Percentiles rank a stretch among this genome's conserved stretches.
Evolutionary conservation across 73 alveolate species (phyloP).

Genomic region (Breviolum minutum): DNA sequence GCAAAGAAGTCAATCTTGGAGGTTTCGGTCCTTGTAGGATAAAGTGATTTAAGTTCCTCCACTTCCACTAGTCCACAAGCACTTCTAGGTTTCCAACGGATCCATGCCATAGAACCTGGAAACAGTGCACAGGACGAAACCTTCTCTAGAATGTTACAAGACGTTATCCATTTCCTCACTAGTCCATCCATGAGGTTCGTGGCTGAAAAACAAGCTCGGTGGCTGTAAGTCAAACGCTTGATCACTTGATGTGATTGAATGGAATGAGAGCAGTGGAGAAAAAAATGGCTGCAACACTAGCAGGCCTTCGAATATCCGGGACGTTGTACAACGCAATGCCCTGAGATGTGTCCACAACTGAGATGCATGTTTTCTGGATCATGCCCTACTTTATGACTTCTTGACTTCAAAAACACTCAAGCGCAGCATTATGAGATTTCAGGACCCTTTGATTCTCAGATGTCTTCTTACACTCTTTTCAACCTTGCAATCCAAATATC

Average conservation of each 20-base stretch:
- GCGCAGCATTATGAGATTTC: too few relatives aligned
- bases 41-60: not conserved
- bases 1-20: conserved; percentile 89
- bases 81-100: conserved; percentile 2
- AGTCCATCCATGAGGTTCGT: too few relatives aligned
- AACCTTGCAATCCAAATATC: too few relatives aligned
- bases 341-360: not conserved
- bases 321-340: conserved; percentile 95
- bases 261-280: not conserved
- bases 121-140: too few relatives aligned
- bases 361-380: too few relatives aligned
- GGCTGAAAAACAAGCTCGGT: too few relatives aligned
- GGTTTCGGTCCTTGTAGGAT: conserved; percentile 35
- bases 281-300: not conserved
- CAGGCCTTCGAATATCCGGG: conserved; percentile 74
- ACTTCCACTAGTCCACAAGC: not conserved
- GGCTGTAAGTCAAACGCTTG: too few relatives aligned
- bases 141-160: not conserved
- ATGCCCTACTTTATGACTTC: too few relatives aligned
- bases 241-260: not conserved
- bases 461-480: too few relatives aligned
- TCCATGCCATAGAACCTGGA: conserved; percentile 70
- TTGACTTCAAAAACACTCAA: too few relatives aligned
- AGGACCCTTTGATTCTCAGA: too few relatives aligned
- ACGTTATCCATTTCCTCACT: too few relatives aligned